A percentile compares a stretch with the other conserved stretches of the same genome.
phyloP scores from a whole-genome alignment of 139 green algal genomes.

The Ulvella scutata region DNA sequence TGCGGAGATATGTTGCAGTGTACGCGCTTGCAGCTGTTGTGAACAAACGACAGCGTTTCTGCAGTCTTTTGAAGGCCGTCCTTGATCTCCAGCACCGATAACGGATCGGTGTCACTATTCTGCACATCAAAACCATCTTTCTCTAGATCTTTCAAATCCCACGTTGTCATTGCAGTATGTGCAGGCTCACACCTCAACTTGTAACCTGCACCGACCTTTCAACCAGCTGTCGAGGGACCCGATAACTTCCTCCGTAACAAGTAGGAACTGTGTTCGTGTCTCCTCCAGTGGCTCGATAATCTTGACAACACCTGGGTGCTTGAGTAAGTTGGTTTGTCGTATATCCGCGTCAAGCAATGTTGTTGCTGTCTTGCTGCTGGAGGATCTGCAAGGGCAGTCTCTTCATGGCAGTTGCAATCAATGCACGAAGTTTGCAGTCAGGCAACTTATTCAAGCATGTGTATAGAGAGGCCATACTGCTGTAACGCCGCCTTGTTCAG shows the following conservation, averaged over 20 bases:
- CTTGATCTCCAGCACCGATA: neutral
- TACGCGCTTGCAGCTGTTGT: neutral
- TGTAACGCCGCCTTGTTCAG: neutral
- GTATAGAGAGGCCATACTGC: too few species aligned
- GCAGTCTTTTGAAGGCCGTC: neutral
- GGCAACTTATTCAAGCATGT: too few species aligned
- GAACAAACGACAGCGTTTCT: neutral
- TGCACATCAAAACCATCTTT: neutral
- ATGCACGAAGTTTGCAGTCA: too few species aligned
- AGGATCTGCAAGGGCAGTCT: neutral
- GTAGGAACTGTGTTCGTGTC: neutral
- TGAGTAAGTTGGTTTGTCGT: neutral
- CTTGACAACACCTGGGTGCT: neutral
- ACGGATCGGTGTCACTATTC: neutral
- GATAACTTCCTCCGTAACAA: neutral
- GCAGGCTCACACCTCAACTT: neutral
- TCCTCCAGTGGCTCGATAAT: slow-evolving; percentile 1
- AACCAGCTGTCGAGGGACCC: neutral
- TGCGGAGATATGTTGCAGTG: neutral
- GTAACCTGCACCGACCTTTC: neutral
- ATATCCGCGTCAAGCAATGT: neutral
- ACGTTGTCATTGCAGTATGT: neutral
- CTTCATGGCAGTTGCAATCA: too few species aligned
- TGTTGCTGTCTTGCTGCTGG: neutral
- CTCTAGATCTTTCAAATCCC: neutral